Percentiles rank a stretch among this genome's conserved stretches.
phyloP scores from a whole-genome alignment of 1,139 yeast species.

The Geotrichum klebahnii region DNA sequence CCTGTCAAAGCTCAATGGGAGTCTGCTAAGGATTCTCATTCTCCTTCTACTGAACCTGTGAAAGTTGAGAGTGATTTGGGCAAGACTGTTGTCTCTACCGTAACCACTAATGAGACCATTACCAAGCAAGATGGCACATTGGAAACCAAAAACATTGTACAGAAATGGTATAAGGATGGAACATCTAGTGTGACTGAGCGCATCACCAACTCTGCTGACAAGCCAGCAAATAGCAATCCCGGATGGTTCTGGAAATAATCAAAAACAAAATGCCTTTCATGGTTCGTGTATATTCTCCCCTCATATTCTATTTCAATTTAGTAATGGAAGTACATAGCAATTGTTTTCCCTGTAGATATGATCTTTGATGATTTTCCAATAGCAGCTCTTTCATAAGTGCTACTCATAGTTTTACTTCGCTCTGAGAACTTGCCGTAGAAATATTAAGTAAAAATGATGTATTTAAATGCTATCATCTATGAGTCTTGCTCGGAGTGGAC shows the following conservation, averaged over 20 bases:
- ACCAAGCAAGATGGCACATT: constrained; percentile 51
- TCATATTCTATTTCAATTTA: not conserved
- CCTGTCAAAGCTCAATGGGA: not conserved
- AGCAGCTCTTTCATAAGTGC: no score
- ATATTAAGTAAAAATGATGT: no score
- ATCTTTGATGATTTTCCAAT: no score
- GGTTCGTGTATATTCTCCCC: not conserved
- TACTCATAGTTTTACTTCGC: no score
- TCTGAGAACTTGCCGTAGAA: no score
- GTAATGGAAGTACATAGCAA: no score
- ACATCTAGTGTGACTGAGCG: constrained; percentile 43
- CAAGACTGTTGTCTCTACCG: constrained; percentile 47
- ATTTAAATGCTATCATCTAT: not conserved
- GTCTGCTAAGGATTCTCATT: not conserved
- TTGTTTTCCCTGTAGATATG: no score
- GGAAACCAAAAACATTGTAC: constrained; percentile 51
- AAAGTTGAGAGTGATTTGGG: constrained; percentile 3
- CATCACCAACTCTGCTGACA: constrained; percentile 17
- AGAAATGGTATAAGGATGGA: constrained; percentile 64
- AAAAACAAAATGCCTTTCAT: not conserved
- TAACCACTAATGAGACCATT: constrained; percentile 45
- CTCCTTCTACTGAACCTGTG: no score
- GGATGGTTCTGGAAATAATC: no score
- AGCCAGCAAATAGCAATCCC: constrained; percentile 12
- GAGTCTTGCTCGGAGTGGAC: not conserved